Conservation (phyloP, 2,329 filamentous ascomycete genomes). For the Aspergillus novofumigatus region DNA sequence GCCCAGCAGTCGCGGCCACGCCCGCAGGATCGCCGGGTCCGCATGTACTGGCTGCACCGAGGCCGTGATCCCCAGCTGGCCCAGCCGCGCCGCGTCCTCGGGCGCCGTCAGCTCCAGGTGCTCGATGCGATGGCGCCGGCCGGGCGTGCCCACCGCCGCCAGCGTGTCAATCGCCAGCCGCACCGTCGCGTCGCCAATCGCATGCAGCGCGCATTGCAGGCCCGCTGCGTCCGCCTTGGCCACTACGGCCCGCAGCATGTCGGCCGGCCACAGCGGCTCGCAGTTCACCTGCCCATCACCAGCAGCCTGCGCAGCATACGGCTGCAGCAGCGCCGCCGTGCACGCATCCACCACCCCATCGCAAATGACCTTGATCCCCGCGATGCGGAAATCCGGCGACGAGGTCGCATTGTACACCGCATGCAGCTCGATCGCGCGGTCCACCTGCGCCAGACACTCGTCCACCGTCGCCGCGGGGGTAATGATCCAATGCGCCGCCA, state of each 20-base stretch:
- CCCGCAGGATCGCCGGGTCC: conserved; percentile 44
- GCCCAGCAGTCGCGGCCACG: conserved; percentile 45
- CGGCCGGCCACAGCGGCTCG: conserved; percentile 43
- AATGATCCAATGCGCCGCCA: conserved; percentile 48
- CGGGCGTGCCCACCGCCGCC: conserved; percentile 20
- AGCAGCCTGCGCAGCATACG: conserved; percentile 35
- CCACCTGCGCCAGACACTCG: conserved; percentile 42
- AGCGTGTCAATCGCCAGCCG: conserved; percentile 43
- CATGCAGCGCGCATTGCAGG: conserved; percentile 48
- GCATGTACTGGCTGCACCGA: conserved; percentile 38
- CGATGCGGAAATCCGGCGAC: conserved; percentile 42
- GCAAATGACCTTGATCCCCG: conserved; percentile 48
- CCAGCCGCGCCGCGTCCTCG: conserved; percentile 43
- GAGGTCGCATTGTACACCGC: conserved; percentile 36
- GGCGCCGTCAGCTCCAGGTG: conserved; percentile 48
- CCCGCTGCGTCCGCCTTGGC: conserved; percentile 39
- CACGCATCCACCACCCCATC: conserved; percentile 50
- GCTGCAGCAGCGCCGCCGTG: conserved; percentile 19
- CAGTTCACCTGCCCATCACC: conserved; percentile 13
- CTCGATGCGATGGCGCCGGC: conserved; percentile 47
- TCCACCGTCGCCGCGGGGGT: conserved; percentile 35
- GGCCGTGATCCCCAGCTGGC: conserved; percentile 41
- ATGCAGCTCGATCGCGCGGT: conserved; percentile 42
- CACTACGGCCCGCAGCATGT: conserved; percentile 41
- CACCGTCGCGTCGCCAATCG: conserved; percentile 48